Conservation (phyloP, 441 rosid species). For the Jatropha multifida region DNA sequence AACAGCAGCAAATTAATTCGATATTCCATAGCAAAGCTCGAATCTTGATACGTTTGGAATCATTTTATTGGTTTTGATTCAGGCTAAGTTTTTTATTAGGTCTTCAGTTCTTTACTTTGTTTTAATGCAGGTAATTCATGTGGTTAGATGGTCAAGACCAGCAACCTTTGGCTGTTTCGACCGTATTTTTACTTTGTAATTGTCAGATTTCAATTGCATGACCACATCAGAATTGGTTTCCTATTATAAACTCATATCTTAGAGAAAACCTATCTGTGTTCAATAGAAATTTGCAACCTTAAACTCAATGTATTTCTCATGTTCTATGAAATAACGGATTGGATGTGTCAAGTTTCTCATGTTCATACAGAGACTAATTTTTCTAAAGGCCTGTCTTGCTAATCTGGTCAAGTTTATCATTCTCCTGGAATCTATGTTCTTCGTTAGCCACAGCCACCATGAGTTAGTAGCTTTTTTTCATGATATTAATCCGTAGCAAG, state of each 20-base stretch:
- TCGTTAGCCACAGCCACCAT: too few species aligned
- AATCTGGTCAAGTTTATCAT: too few species aligned
- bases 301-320: too few species aligned
- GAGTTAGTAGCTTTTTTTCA: too few species aligned
- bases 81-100: slow-evolving; percentile 4
- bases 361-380: too few species aligned
- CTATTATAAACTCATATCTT: slow-evolving; percentile 25
- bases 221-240: slow-evolving; percentile 39
- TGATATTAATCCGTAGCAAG: too few species aligned
- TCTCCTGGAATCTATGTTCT: too few species aligned
- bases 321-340: too few species aligned
- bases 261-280: slow-evolving; percentile 32
- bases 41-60: slow-evolving; percentile 36
- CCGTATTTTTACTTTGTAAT: slow-evolving; percentile 40
- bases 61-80: slow-evolving; percentile 17
- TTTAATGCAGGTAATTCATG: slow-evolving; percentile 27
- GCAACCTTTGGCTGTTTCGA: slow-evolving; percentile 25
- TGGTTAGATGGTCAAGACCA: slow-evolving; percentile 49
- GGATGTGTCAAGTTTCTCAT: too few species aligned
- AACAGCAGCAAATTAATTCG: slow-evolving; percentile 36
- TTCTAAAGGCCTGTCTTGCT: too few species aligned
- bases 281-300: too few species aligned
- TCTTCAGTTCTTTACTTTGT: neutral
- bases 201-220: slow-evolving; percentile 43
- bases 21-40: slow-evolving; percentile 30